Evolutionary conservation across 2,329 filamentous ascomycete genomes (phyloP), one percentile per base, ranked within the genome.

Genomic region (Ophiostoma perfectum): DNA sequence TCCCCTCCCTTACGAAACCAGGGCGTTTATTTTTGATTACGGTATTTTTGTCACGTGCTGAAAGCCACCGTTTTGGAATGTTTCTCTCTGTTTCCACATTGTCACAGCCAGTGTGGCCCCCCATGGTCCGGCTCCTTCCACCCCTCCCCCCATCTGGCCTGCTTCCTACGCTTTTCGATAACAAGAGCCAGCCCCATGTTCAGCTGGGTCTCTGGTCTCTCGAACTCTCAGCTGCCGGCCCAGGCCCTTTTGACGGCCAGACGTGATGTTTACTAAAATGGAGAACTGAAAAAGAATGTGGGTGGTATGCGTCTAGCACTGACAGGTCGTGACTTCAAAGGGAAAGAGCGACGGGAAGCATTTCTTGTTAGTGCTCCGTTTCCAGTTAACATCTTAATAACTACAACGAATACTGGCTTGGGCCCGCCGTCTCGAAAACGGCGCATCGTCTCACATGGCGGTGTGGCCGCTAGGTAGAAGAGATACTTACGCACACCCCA

Each of bases 1-100:
- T 66, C 42, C 68, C 68, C 65, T 64, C 68, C 68, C 65, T 69
- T 64, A 39, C 58, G 45, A 60, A 44, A 11, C 4, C 6, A 41
- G 12, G 27, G 16, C 8, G 49, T 67, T 63, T 27, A 42, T 14
- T 41, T 41, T 52, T 6, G 14, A 18, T n/a, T 27, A 27, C 18
- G 18, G 12, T 39, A 41, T 18, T 42, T 42, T n/a, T 42, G 60
- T 63, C 60, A 63, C 60, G 60, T 63, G 60, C 5, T 4, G 2
- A 27, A 7, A 11, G 2, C 18, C 16, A 11, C 47, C 47, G 64
- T 66, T 58, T 27, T 41, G n/a, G 3, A 64, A 8, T 41, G 64
- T 14, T 65, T 65, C 64, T 65, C 8, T 65, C 44, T 52, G 64
- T 7, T 65, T 65, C 64, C 64, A 52, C 14, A n/a, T 38, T 9